Evolutionary conservation across 2,329 filamentous ascomycete species (phyloP).

Genomic region (Colletotrichum agaves): DNA sequence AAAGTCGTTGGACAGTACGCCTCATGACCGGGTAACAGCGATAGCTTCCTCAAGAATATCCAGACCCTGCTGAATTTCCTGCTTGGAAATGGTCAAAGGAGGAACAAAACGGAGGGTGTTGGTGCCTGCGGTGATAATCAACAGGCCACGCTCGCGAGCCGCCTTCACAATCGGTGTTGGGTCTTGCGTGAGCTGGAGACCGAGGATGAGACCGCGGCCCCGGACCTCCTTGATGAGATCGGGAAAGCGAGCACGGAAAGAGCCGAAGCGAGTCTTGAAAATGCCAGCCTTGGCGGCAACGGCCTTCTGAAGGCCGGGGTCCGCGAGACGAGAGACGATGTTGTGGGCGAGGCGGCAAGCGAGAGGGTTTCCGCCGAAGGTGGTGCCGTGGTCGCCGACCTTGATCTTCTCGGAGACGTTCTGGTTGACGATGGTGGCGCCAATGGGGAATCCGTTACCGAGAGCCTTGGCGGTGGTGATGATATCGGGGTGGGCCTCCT

Average conservation of each 20-base stretch:
- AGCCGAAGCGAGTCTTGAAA: constrained; percentile 60
- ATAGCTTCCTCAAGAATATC: constrained; percentile 78
- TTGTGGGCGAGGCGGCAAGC: constrained; percentile 87
- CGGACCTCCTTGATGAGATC: constrained; percentile 80
- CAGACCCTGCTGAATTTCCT: constrained; percentile 83
- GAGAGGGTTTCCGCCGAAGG: constrained; percentile 92
- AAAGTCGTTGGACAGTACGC: background rate
- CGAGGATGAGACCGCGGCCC: constrained; percentile 86
- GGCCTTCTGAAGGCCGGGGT: constrained; percentile 73
- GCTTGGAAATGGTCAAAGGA: constrained; percentile 81
- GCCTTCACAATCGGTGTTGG: constrained; percentile 82
- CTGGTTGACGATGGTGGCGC: constrained; percentile 66
- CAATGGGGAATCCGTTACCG: constrained; percentile 96
- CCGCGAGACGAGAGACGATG: constrained; percentile 81
- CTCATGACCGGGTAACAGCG: constrained; percentile 50
- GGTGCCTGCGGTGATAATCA: constrained; percentile 92
- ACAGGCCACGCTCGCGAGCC: constrained; percentile 84
- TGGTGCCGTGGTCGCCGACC: constrained; percentile 89
- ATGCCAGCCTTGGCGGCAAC: constrained; percentile 74
- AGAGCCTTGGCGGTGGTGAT: constrained; percentile 95
- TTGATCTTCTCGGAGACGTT: constrained; percentile 56
- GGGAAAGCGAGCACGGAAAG: constrained; percentile 65
- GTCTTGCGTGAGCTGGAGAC: constrained; percentile 82
- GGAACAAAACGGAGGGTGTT: constrained; percentile 95
- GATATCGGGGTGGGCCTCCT: constrained; percentile 90